Conservation (phyloP, 331 rosid genomes). For the Pyrus hybrid region DNA sequence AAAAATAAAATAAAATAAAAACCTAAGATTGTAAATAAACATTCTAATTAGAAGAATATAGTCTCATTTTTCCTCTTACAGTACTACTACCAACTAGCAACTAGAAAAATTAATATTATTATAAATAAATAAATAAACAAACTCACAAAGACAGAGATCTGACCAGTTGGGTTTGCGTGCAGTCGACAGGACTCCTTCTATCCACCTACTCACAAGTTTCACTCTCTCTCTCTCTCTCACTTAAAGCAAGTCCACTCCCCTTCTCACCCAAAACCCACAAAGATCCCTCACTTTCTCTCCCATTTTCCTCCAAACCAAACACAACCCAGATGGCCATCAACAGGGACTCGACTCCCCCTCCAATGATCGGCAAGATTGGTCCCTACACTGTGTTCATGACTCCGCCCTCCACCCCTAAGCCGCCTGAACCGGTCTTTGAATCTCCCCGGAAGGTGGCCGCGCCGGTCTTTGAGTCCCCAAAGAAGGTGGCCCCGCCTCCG, state of each 20-base stretch:
- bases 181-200: slow-evolving; percentile 5
- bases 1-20: no score
- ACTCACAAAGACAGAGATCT: slow-evolving; percentile 24
- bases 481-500: slow-evolving; percentile 45
- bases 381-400: slow-evolving; percentile 98
- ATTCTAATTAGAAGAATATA: no score
- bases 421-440: slow-evolving; percentile 17
- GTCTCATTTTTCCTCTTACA: no score
- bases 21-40: no score
- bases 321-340: slow-evolving; percentile 48
- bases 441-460: neutral
- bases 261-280: neutral
- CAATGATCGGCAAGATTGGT: slow-evolving; percentile 85
- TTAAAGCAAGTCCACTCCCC: neutral
- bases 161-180: slow-evolving; percentile 27
- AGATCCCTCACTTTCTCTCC: neutral
- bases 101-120: neutral
- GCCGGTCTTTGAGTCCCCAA: slow-evolving; percentile 43
- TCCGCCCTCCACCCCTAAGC: slow-evolving; percentile 79
- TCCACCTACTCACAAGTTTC: neutral
- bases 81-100: no score
- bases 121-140: neutral
- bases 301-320: neutral
- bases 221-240: neutral
- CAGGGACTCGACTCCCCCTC: slow-evolving; percentile 74